Conservation (phyloP, 2,329 filamentous ascomycete genomes). For the Aspergillus hiratsukae region DNA sequence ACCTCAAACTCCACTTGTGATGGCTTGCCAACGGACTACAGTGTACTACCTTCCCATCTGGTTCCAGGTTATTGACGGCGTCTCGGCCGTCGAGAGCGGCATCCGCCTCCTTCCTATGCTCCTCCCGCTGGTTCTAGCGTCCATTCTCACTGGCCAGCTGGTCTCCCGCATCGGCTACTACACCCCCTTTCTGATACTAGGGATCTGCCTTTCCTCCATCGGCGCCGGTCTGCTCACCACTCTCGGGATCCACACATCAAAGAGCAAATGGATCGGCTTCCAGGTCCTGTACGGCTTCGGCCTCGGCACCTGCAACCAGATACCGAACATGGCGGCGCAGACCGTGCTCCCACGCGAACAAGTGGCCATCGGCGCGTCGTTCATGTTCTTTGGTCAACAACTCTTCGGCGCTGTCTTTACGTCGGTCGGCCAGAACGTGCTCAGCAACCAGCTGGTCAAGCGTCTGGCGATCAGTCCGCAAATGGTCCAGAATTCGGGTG, state of each 20-base stretch:
- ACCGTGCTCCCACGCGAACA: constrained; percentile 27
- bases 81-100: constrained; percentile 40
- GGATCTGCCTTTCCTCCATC: constrained; percentile 30
- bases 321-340: constrained; percentile 32
- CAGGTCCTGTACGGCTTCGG: constrained; percentile 33
- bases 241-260: constrained; percentile 27
- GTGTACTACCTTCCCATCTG: constrained; percentile 42
- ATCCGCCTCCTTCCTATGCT: constrained; percentile 38
- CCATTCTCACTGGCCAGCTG: constrained; percentile 25
- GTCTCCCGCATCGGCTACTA: constrained; percentile 34
- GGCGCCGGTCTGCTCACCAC: constrained; percentile 42
- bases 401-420: constrained; percentile 44
- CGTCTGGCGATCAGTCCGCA: not conserved
- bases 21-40: not conserved
- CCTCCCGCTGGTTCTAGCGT: constrained; percentile 28
- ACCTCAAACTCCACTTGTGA: not conserved
- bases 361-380: constrained; percentile 30
- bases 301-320: constrained; percentile 33
- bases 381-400: constrained; percentile 33
- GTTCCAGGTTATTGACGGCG: constrained; percentile 46
- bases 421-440: constrained; percentile 34
- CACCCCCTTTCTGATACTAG: constrained; percentile 32
- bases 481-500: not conserved
- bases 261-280: constrained; percentile 36
- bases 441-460: not conserved